phyloP scores from a whole-genome alignment of 768 basidiomycete species.

The Lactarius vividus region DNA sequence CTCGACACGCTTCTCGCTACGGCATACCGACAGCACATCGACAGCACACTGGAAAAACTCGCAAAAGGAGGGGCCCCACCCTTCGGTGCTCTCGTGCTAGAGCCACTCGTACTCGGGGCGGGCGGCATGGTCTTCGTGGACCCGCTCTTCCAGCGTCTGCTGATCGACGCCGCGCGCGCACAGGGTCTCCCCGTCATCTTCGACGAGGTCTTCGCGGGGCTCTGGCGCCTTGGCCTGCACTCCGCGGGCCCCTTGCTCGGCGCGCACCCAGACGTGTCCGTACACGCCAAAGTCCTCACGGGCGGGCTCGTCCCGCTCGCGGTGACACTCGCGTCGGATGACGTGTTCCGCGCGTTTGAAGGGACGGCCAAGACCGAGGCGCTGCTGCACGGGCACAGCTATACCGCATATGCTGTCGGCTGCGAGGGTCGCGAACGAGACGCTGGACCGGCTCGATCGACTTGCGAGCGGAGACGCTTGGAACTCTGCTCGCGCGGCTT shows the following conservation, averaged over 20 bases:
- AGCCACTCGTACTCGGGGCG: conserved; percentile 91
- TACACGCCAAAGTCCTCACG: conserved; percentile 91
- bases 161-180: conserved; percentile 80
- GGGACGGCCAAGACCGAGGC: conserved; percentile 78
- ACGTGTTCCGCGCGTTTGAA: conserved; percentile 77
- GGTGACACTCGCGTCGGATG: conserved; percentile 76
- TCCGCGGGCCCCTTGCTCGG: conserved; percentile 66
- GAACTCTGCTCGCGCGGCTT: conserved; percentile 55
- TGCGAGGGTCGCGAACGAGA: conserved; percentile 87
- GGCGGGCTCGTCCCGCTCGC: conserved; percentile 89
- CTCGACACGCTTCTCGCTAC: conserved; percentile 58
- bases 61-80: conserved; percentile 39
- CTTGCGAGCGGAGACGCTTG: conserved; percentile 51
- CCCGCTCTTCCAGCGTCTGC: conserved; percentile 87
- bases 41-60: conserved; percentile 47
- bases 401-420: conserved; percentile 91
- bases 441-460: conserved; percentile 64
- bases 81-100: conserved; percentile 78
- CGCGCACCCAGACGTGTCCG: conserved; percentile 79
- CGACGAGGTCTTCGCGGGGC: conserved; percentile 93
- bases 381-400: conserved; percentile 91
- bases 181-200: conserved; percentile 85
- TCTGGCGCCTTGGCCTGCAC: conserved; percentile 80
- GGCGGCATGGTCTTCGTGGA: conserved; percentile 98
- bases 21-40: conserved; percentile 61